Base-by-base conservation (phyloP, 495 filamentous ascomycete species). In the Cercophora samala region DNA sequence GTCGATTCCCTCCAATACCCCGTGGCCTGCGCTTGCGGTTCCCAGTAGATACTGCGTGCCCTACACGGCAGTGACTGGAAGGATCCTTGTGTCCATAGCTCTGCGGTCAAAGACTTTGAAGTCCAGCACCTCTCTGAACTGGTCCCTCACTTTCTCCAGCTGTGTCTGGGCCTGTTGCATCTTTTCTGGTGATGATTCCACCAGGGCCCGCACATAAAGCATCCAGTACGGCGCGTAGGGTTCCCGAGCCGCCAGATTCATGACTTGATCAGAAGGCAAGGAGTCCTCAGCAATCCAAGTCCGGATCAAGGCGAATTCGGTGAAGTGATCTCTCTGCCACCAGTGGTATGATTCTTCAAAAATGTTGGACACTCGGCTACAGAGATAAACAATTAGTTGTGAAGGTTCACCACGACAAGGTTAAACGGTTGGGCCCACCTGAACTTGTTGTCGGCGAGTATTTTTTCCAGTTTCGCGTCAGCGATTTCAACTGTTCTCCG, bases 311-410 rank as follows among this genome's bases (percentile, higher is more conserved):
- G 70, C 66, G 25, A 78, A 83, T 67, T 82, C 80, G 52, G 81
- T 64, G 5, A 17, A 21, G 29, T 18, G 5, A 26, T 74, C 74
- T 21, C 80, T 75, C 26, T 73, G 69, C 63, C 76, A 78, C 73
- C 79, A 83, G 5, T 75, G 72, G 67, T 81, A 78, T 24, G 77
- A 74, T 64, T 83, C 80, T 58, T 81, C 78, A n/a, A 82, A 69
- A 5, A 74, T 64, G 64, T 80, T 75, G 54, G 69, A 74, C 52
- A 73, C 79, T 64, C 73, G 71, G 18, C 80, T 83, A 58, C 5
- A 4, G 5, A 32, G 1, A n/a, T 13, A 37, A 51, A 25, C 15
- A 23, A 9, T 22, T 29, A 46, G 64, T 26, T 32, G 4, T 9
- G 0, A 5, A 53, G 23, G 24, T 1, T 13, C 42, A 46, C 5